Base-by-base conservation (phyloP, 2,329 filamentous ascomycete species). In the Ceratocystis variospora region DNA sequence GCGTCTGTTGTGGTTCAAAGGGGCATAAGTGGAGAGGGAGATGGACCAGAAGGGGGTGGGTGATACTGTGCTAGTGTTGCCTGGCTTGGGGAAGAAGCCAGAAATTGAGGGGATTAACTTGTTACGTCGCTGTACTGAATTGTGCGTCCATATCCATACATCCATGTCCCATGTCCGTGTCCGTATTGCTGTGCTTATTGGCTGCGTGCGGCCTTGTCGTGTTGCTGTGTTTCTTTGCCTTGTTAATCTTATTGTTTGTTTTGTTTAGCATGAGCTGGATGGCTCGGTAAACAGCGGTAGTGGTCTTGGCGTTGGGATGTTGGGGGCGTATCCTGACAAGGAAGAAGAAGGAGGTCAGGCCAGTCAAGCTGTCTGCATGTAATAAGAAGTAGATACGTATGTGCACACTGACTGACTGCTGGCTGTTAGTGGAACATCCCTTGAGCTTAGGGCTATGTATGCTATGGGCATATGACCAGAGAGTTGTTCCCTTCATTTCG, bases 1-100 rank as follows among this genome's bases (percentile, higher is more conserved):
- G 53, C 53, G 53, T 57, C 53, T 57, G 25, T n/a, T 33, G 48
- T 57, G 15, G 53, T 57, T 15, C 53, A 57, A 57, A 50, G n/a
- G n/a, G 7, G 48, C 22, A 22, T 22, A 3, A 50, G n/a, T 22
- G 7, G 48, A 19, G 19, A 50, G 22, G 19, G 48, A 46, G 15
- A 22, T 48, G 22, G 48, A 4, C n/a, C 22, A 25, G n/a, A 50
- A 50, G 25, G 28, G 28, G 22, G 25, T 3, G 12, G 50, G 50
- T 19, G 25, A 31, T 25, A 19, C n/a, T 22, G 50, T 28, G 25
- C 22, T 25, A 22, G 10, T 22, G 8, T 17, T n/a, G 48, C n/a
- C n/a, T 53, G 48, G 37, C 7, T 41, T 41, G 10, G 37, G 37
- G 37, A 10, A 41, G 12, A 28, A 28, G 28, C 37, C 4, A 41